Percentiles rank a stretch among this genome's conserved stretches.
These are phyloP conservation scores for Spizellomyces punctatus DNA, from an alignment of 192 early-diverging fungal species.

Conservation along the genomic window DNA sequence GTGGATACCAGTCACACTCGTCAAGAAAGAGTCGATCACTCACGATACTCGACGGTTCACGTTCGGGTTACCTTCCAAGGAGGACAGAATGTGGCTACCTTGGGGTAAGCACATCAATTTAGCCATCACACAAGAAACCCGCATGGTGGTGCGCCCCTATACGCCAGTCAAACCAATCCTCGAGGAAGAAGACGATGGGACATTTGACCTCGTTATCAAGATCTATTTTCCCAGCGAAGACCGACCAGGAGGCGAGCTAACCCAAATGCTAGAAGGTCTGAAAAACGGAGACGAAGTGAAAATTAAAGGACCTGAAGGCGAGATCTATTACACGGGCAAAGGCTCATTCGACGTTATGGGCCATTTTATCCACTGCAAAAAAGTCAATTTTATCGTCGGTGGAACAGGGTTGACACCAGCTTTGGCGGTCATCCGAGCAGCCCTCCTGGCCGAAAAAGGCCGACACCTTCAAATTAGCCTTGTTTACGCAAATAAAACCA, in stretches of 20 bases:
- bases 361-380: neutral
- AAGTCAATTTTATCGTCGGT: slow-evolving; percentile 7
- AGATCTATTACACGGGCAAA: neutral
- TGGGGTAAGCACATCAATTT: slow-evolving; percentile 23
- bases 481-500: neutral
- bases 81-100: slow-evolving; percentile 8
- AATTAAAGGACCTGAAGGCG: slow-evolving; percentile 8
- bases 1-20: neutral
- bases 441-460: neutral
- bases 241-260: slow-evolving; percentile 6
- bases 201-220: slow-evolving; percentile 17
- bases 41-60: slow-evolving; percentile 22
- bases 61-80: slow-evolving; percentile 1
- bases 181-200: slow-evolving; percentile 11
- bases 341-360: neutral
- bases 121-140: neutral
- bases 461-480: neutral
- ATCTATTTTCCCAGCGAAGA: slow-evolving; percentile 14
- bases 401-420: neutral
- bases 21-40: slow-evolving; percentile 5
- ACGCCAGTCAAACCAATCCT: slow-evolving; percentile 16
- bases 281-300: slow-evolving; percentile 4
- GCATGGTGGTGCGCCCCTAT: slow-evolving; percentile 27
- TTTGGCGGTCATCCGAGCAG: slow-evolving; percentile 4
- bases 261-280: slow-evolving; percentile 2